Percentiles rank a stretch among this genome's conserved stretches.
Conservation (phyloP, 805 yeast species). For the Saturnispora gosingensis region DNA sequence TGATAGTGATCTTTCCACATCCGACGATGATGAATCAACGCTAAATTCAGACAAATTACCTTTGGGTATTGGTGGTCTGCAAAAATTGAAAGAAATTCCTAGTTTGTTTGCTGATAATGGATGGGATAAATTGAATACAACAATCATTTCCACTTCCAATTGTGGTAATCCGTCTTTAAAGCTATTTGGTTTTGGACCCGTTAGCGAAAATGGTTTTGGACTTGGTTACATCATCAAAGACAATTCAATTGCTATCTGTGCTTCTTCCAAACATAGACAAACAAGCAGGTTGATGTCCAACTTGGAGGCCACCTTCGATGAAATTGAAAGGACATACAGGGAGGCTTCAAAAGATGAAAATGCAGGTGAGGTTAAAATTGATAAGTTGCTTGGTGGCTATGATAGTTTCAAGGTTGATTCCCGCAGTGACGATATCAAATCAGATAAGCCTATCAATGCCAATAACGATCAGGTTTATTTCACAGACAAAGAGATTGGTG, state of each 20-base stretch:
- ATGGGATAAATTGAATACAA: conserved; percentile 78
- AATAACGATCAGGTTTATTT: conserved; percentile 11
- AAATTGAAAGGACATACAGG: conserved; percentile 42
- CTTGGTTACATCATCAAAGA: conserved; percentile 81
- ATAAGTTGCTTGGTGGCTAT: conserved; percentile 64
- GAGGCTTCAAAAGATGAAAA: conserved; percentile 20
- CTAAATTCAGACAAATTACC: conserved; percentile 23
- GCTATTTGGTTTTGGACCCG: conserved; percentile 88
- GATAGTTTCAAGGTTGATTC: conserved; percentile 63
- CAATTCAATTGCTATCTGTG: conserved; percentile 70
- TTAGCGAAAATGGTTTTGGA: conserved; percentile 86
- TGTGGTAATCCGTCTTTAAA: conserved; percentile 89
- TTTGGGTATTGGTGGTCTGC: conserved; percentile 14
- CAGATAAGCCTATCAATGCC: conserved; percentile 19
- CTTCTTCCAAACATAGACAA: conserved; percentile 83
- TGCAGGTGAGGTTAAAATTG: conserved; percentile 18
- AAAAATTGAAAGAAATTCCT: conserved; percentile 42
- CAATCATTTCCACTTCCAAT: conserved; percentile 73
- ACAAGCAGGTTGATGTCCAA: conserved; percentile 69
- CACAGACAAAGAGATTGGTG: conserved; percentile 45
- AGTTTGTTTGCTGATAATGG: conserved; percentile 75
- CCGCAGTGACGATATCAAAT: conserved; percentile 46
- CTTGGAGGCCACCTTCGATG: conserved; percentile 51
- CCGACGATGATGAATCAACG: conserved; percentile 24
- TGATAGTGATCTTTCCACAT: conserved; percentile 1